Base-by-base conservation (phyloP, 176 grass and related monocot species). In the Cenchrus purpureus region DNA sequence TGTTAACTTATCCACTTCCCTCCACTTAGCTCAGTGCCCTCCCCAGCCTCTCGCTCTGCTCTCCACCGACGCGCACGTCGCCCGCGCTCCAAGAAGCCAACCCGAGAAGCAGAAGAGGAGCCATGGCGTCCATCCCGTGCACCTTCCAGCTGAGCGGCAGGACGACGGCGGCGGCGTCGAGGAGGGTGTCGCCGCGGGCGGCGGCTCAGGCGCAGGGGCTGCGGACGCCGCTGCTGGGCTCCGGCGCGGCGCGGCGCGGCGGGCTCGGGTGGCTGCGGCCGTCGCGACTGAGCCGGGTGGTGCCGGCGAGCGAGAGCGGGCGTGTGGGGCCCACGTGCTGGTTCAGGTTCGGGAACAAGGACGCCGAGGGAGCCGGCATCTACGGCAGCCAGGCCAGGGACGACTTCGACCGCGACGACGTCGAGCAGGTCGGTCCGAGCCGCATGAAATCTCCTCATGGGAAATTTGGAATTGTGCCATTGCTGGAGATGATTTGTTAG, bases 361-460 rank as follows among this genome's bases (percentile, higher is more conserved):
- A 93, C 63, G 78, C 91, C 8, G 89, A 98, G 91, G 93, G 89
- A 71, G 93, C 93, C 20, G 89, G 96, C 60, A 93, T 95, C 78
- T 95, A 95, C 37, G 95, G 95, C 65, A 98, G 91, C 86, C 91
- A 98, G 89, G 29, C 44, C 40, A 80, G 96, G 88, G 93, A 94
- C 74, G 93, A 98, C 89, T 98, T 98, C 76, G 95, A 98, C 78
- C 82, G 93, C 80, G 95, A 95, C 84, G 95, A 95, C 88, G 95
- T 98, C 20, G 93, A 95, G 89, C 95, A 98, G 93, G 91, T 95
- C n/a, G 1, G 15, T 20, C 45, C 45, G 7, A 10, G 49, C 49
- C 49, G 10, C 49, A 4, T 46, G 45, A 46, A 44, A 46, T 46
- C 45, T 46, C 45, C 48, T 50, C 48, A 10, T 50, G 8, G 48